phyloP scores from a whole-genome alignment of 176 grass and related monocot genomes.

The Juncus effusus region DNA sequence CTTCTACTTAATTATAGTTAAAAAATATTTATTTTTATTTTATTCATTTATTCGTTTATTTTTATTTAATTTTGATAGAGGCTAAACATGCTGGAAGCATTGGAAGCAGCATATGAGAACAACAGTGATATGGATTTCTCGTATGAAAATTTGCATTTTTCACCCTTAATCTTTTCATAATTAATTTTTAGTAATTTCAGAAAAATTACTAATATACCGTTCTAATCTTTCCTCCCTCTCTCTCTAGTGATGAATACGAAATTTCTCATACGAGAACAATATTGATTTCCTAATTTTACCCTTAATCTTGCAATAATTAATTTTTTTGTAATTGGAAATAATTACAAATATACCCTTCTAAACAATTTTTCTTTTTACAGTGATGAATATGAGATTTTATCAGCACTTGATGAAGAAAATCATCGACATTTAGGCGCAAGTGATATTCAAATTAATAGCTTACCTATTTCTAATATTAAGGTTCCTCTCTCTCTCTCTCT shows the following conservation, averaged over 20 bases:
- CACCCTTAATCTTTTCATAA: not conserved
- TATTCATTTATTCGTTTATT: slow-evolving; percentile 22
- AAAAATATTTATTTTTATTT: slow-evolving; percentile 10
- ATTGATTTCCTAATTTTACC: too few species aligned
- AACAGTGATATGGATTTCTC: slow-evolving; percentile 34
- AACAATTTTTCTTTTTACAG: slow-evolving; percentile 32
- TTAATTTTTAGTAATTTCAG: too few species aligned
- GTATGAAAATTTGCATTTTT: slow-evolving; percentile 23
- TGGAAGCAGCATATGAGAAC: slow-evolving; percentile 51
- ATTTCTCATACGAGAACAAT: too few species aligned
- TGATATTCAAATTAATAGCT: slow-evolving; percentile 63
- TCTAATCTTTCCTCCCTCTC: too few species aligned
- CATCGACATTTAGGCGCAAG: slow-evolving; percentile 40
- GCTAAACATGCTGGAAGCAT: slow-evolving; percentile 53
- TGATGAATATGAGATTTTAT: slow-evolving; percentile 62
- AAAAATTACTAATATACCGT: too few species aligned
- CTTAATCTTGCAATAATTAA: too few species aligned
- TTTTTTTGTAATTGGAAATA: too few species aligned
- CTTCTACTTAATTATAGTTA: slow-evolving; percentile 11
- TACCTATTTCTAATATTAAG: slow-evolving; percentile 59
- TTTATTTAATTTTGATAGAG: slow-evolving; percentile 33
- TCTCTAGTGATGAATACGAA: too few species aligned
- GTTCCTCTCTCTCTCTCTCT: slow-evolving; percentile 16
- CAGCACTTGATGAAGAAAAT: slow-evolving; percentile 37
- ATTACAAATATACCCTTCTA: too few species aligned